Evolutionary conservation across 208 protist genomes (phyloP), one percentile per base, ranked within the genome.

Genomic region (Trypanosoma scelopori): DNA sequence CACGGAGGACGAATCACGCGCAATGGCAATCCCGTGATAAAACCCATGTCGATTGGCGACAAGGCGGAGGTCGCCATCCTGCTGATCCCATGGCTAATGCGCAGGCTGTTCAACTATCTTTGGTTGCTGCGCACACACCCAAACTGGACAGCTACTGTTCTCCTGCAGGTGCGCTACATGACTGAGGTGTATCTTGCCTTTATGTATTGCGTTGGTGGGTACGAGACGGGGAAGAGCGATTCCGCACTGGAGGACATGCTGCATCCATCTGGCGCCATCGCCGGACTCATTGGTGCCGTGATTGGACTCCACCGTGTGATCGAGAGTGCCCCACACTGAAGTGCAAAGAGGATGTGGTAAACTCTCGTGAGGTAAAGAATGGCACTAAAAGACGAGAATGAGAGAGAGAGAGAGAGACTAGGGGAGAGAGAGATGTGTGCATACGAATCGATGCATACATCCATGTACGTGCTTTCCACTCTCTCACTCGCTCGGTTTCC

Each of bases 141-240:
- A 5, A 95, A 95, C 65, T 78, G 76, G 64, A 80, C 70, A 12
- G 76, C 79, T 11, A 91, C 86, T 25, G 49, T 95, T 56, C 69
- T 92, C 49, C 63, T 95, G 46, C 76, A 95, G 65, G 56, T 81
- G n/a, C 84, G 86, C 63, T 95, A 87, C 63, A 55, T 91, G 55
- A 74, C 78, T 18, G 86, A 95, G 78, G 55, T 92, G 0, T 92
- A 81, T 62, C 76, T 95, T 42, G 60, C 89, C 15, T 89, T 82
- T 57, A 87, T 86, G 71, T 95, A 93, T 71, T 91, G 82, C 71
- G 87, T 92, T 64, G 81, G 85, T 16, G 66, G 59, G 57, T 92
- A 84, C 58, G 89, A 95, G 60, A 71, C 74, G 28, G 76, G 70
- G 45, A 52, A 46, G 35, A 55, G 59, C 27, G 89, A 95, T 67